These are phyloP conservation scores for Patellifolia procumbens DNA, from an alignment of 179 eudicot species.

Conservation along the genomic window DNA sequence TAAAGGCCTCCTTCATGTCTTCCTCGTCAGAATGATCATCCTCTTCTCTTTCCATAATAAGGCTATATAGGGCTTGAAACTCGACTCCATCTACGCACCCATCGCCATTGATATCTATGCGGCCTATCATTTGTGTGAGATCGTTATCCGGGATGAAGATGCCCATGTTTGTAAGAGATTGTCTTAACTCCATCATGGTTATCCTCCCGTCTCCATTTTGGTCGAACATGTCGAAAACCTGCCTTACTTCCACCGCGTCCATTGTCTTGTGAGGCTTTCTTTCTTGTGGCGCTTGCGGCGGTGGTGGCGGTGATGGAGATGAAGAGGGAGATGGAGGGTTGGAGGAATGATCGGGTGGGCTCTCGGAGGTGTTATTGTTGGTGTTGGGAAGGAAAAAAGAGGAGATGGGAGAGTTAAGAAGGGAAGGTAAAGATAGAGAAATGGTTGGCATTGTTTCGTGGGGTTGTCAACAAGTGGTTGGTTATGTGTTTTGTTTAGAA, in stretches of 20 bases:
- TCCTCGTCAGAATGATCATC: constrained; percentile 13
- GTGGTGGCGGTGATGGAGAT: constrained; percentile 8
- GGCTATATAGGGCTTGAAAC: constrained; percentile 30
- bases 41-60: constrained; percentile 24
- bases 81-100: constrained; percentile 37
- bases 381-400: constrained; percentile 26
- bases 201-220: constrained; percentile 40
- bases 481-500: not conserved
- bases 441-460: constrained; percentile 34
- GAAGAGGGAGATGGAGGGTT: constrained; percentile 12
- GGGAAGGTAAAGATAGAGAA: constrained; percentile 25
- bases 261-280: not conserved
- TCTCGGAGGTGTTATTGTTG: not conserved
- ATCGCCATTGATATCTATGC: constrained; percentile 35
- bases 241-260: constrained; percentile 33
- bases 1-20: constrained; percentile 34
- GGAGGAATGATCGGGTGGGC: not conserved
- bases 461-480: constrained; percentile 20
- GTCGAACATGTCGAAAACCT: constrained; percentile 40
- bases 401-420: constrained; percentile 30
- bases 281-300: too few species aligned
- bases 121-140: constrained; percentile 28
- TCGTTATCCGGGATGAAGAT: constrained; percentile 32
- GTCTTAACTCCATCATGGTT: constrained; percentile 24
- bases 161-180: constrained; percentile 33